Evolutionary conservation across 495 filamentous ascomycete genomes (phyloP).

Genomic region (Lophium mytilinum): DNA sequence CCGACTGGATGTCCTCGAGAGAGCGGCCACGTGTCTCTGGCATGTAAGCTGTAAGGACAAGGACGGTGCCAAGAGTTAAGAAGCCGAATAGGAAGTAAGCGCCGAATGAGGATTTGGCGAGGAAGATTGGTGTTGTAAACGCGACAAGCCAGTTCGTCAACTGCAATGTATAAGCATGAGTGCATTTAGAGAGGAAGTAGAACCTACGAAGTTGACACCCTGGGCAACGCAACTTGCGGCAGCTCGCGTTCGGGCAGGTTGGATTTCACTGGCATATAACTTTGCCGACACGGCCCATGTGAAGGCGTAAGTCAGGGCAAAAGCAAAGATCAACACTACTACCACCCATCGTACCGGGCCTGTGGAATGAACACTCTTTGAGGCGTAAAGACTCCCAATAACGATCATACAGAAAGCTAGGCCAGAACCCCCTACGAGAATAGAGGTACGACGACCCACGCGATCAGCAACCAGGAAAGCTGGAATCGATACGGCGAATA

Average conservation of each 20-base stretch:
- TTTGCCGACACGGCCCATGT: slow-evolving; percentile 27
- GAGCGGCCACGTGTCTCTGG: slow-evolving; percentile 51
- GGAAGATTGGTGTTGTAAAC: slow-evolving; percentile 53
- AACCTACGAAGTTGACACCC: slow-evolving; percentile 22
- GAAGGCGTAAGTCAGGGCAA: slow-evolving; percentile 19
- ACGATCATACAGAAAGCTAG: slow-evolving; percentile 20
- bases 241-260: slow-evolving; percentile 21
- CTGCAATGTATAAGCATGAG: slow-evolving; percentile 3
- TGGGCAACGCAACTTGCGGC: slow-evolving; percentile 21
- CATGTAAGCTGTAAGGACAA: slow-evolving; percentile 48
- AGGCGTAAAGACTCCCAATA: slow-evolving; percentile 25
- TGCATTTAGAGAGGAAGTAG: neutral
- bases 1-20: slow-evolving; percentile 51
- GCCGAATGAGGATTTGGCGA: slow-evolving; percentile 47
- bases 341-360: slow-evolving; percentile 25
- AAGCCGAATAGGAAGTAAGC: slow-evolving; percentile 56
- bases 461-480: slow-evolving; percentile 28
- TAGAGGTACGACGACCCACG: slow-evolving; percentile 23
- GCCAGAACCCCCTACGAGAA: slow-evolving; percentile 19
- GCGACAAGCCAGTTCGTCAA: slow-evolving; percentile 56
- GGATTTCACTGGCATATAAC: slow-evolving; percentile 29
- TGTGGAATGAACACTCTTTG: slow-evolving; percentile 14
- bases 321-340: slow-evolving; percentile 24
- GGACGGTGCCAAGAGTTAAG: slow-evolving; percentile 39
- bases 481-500: slow-evolving; percentile 46